phyloP scores from a whole-genome alignment of 176 grass and related monocot species.

The Hsuehochloa calcarea region DNA sequence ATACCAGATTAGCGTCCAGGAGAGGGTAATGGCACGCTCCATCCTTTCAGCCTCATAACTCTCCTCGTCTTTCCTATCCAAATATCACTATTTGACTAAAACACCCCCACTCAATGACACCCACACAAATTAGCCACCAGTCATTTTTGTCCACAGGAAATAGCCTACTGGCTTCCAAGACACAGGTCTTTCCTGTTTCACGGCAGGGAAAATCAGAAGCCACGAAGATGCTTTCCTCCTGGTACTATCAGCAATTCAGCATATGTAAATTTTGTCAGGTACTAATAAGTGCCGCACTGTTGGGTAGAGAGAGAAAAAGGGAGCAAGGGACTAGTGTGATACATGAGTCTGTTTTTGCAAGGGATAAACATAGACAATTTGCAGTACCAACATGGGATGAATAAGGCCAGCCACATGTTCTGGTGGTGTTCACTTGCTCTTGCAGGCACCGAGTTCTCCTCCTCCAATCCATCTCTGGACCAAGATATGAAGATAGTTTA shows the following conservation, averaged over 20 bases:
- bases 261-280: constrained; percentile 48
- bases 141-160: constrained; percentile 39
- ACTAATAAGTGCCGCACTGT: constrained; percentile 8
- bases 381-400: constrained; percentile 9
- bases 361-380: constrained; percentile 31
- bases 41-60: constrained; percentile 26
- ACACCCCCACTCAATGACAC: background rate
- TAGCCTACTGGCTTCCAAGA: background rate
- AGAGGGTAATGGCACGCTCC: background rate
- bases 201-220: constrained; percentile 15
- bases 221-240: constrained; percentile 12
- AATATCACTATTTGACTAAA: background rate
- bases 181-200: background rate
- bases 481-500: constrained; percentile 32
- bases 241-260: constrained; percentile 4
- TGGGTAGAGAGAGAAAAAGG: constrained; percentile 7
- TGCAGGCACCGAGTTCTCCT: constrained; percentile 4
- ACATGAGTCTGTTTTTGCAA: background rate
- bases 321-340: background rate
- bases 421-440: constrained; percentile 49
- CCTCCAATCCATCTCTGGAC: constrained; percentile 4
- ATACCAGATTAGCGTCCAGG: background rate
- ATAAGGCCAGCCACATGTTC: constrained; percentile 79
- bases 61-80: background rate
- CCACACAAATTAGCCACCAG: constrained; percentile 31